phyloP scores from a whole-genome alignment of 441 rosid genomes.

The Gossypium gossypioides region DNA sequence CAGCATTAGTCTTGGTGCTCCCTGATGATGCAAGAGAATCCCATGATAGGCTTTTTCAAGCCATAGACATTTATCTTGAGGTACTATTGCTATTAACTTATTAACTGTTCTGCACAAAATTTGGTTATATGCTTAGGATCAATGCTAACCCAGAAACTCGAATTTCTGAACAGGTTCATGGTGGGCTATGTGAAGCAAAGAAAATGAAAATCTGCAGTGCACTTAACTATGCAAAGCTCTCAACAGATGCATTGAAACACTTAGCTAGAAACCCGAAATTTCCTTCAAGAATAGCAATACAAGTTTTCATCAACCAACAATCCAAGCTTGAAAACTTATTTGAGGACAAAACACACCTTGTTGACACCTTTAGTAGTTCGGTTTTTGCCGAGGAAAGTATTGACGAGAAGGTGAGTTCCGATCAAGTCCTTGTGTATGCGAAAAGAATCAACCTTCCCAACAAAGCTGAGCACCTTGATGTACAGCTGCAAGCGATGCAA shows the following conservation, averaged over 20 bases:
- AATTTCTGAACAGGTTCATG: constrained; percentile 32
- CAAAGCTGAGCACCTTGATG: constrained; percentile 18
- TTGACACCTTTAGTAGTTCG: not conserved
- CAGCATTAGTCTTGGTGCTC: constrained; percentile 25
- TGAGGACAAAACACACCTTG: not conserved
- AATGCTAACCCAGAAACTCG: not conserved
- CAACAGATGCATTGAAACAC: constrained; percentile 24
- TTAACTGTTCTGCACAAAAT: not conserved
- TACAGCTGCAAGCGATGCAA: constrained; percentile 14
- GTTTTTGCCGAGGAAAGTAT: not conserved
- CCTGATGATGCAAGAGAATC: constrained; percentile 41
- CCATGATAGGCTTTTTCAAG: constrained; percentile 31
- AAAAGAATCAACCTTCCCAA: constrained; percentile 14
- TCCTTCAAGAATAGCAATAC: constrained; percentile 24
- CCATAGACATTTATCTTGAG: constrained; percentile 47
- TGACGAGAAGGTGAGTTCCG: not conserved
- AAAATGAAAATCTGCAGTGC: constrained; percentile 28
- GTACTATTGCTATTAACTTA: constrained; percentile 20
- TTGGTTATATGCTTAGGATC: not conserved
- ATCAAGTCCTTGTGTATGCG: constrained; percentile 18
- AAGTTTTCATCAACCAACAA: constrained; percentile 24
- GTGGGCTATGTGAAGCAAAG: constrained; percentile 23
- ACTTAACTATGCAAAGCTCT: constrained; percentile 38
- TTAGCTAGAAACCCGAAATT: constrained; percentile 30
- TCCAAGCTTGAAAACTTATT: constrained; percentile 14